Base-by-base conservation (phyloP, 768 basidiomycete species). In the Leccinellum albellum region DNA sequence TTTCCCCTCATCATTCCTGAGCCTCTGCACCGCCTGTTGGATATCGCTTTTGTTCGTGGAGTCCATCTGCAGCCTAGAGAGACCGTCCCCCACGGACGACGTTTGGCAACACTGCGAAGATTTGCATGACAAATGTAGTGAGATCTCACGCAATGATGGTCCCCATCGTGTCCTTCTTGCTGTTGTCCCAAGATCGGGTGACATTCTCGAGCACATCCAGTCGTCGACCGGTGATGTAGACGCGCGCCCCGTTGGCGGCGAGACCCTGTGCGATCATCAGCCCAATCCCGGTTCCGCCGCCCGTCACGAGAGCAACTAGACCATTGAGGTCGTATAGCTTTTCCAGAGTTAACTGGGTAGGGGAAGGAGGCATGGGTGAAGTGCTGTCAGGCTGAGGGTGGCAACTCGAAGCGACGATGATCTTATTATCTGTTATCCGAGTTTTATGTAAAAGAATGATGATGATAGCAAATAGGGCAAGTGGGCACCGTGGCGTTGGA, bases 151-250 rank as follows among this genome's bases (percentile, higher is more conserved):
- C 80, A 37, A 87, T 69, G 32, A 90, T 74, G 47, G 71, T 73
- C 2, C 85, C 84, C 63, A 76, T 73, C 46, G 57, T 63, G 21
- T 66, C 70, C 15, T 66, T 61, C 53, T 72, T 75, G 50, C 68
- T 66, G 57, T 64, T 66, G 51, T 77, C 75, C 79, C 81, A 83
- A 10, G 74, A 74, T 46, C 76, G 72, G n/a, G 78, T 74, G 15
- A 80, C 76, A 59, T 76, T 80, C 64, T 87, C 77, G 21, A 93
- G 77, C 3, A 88, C 83, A 5, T 86, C 82, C 48, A 78, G 70
- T 47, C 91, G 80, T 37, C 90, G 77, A 17, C 88, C 87, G 3
- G 84, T 86, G 63, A 92, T 88, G 65, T 92, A 93, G 15, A 91
- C 89, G 61, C 83, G 87, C 14, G 90, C 89, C 1, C 90, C 89